Evolutionary conservation across 148 eudicot genomes (phyloP), one percentile per base, ranked within the genome.

Genomic region (Spergularia marina): DNA sequence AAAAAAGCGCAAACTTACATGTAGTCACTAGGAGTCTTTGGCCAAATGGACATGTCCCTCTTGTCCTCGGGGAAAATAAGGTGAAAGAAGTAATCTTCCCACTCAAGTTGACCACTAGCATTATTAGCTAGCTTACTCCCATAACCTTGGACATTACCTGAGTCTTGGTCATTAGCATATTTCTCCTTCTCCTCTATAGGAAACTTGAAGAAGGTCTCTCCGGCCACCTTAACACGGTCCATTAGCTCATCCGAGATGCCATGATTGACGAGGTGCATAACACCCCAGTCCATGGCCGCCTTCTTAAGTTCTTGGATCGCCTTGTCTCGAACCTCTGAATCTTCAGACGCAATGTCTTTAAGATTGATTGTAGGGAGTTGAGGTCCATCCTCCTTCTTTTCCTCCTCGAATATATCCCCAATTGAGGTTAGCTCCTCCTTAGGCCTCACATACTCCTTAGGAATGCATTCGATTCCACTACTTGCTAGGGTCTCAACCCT

Each of bases 11-110:
- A 49, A 15, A 39, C 91, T 90, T 85, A 94, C 98, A 73, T 90
- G 86, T 94, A 94, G 58, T 91, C 98, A 10, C 53, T 59, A 1
- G 98, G 98, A 23, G 78, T 73, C 68, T 79, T 84, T 13, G 98
- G 98, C 98, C 98, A 94, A 79, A 90, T 83, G 25, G 90, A 82
- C 84, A 94, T 11, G 75, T 91, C 91, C 20, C 89, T 73, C 74
- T 87, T 91, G 40, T 87, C 89, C 65, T 91, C 93, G 0, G 98
- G 98, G 70, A 34, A 89, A 54, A 53, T 84, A 76, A 86, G 87
- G 80, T 94, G 98, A 79, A 94, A 94, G 76, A 87, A 94, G 59
- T 94, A 94, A 78, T 94, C 98, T 75, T 89, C 90, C 98, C 98
- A 94, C 73, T 94, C 98, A 54, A 88, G 95, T 66, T 82, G 86